Evolutionary conservation across 306 rosid species (phyloP).

Genomic region (Glycine tomentella): DNA sequence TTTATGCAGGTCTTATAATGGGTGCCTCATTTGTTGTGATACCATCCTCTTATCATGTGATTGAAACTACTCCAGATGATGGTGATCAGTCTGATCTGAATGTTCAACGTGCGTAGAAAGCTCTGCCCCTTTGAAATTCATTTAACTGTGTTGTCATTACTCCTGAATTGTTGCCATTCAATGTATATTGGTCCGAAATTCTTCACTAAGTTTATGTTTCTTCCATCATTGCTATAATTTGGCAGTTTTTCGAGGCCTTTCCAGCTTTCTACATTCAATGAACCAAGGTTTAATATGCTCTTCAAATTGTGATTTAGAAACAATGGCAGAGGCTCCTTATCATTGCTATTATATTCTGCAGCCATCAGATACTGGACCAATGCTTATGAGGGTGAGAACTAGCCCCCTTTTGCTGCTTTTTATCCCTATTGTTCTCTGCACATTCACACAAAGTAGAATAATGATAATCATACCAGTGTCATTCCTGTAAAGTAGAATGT

Average conservation of each 20-base stretch:
- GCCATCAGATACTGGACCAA: constrained; percentile 72
- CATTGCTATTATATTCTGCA: constrained; percentile 73
- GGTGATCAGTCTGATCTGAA: constrained; percentile 64
- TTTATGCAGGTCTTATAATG: constrained; percentile 66
- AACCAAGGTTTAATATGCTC: constrained; percentile 61
- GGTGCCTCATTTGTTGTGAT: constrained; percentile 69
- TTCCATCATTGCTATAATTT: constrained; percentile 39
- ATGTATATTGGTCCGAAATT: constrained; percentile 30
- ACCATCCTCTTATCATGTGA: constrained; percentile 59
- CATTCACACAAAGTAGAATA: constrained; percentile 32
- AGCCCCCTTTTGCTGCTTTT: constrained; percentile 12
- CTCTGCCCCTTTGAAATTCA: constrained; percentile 38
- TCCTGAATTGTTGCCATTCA: constrained; percentile 25
- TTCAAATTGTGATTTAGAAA: constrained; percentile 63
- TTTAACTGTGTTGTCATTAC: constrained; percentile 33
- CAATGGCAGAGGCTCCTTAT: constrained; percentile 65
- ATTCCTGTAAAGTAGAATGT: background rate
- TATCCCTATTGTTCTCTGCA: constrained; percentile 38
- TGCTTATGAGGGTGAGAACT: constrained; percentile 74
- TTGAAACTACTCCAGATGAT: constrained; percentile 61
- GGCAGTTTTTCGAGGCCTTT: constrained; percentile 60
- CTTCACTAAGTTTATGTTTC: constrained; percentile 39
- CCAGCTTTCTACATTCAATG: constrained; percentile 53
- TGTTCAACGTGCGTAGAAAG: constrained; percentile 62
- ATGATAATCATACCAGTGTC: background rate